Base-by-base conservation (phyloP, 2,329 filamentous ascomycete genomes). In the Cladophialophora immunda region DNA sequence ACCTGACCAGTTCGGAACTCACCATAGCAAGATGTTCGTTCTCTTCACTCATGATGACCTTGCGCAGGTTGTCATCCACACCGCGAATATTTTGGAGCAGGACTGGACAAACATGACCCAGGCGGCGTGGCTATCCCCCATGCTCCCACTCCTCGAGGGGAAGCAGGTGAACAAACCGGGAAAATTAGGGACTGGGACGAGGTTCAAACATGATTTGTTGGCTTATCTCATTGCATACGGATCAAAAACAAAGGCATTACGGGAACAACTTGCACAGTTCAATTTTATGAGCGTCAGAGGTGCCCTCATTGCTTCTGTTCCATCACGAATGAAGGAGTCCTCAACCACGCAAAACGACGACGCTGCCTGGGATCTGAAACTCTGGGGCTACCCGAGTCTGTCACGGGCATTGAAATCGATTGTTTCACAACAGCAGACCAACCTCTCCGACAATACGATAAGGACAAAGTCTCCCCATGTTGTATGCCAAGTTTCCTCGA, bases 101-200 rank as follows among this genome's bases (percentile, higher is more conserved):
- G 93, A 97, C 76, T 97, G 93, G 93, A 86, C 83, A 1, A 95
- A 95, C 72, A 92, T 97, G 91, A 91, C 89, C 0, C 93, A 97
- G 76, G 92, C 88, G 1, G 86, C 92, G 4, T 97, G 93, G 93
- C 83, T 81, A 58, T 94, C 92, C 0, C 92, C 92, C 0, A 75
- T 86, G 1, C 85, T 97, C 0, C 89, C 91, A 0, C 78, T 86
- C 1, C 57, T 80, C 54, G 50, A 61, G 29, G 50, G 67, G 6
- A 45, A 47, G 19, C 56, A 17, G 6, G 5, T 56, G 8, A 36
- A 58, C 6, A 27, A 66, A 5, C 65, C 73, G 4, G 72, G 70
- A 3, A 65, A 76, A 1, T 75, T 86, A 22, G 91, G 91, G 0
- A 88, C 84, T 58, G 92, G 93, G 0, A 73, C 80, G 1, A 86